phyloP scores from a whole-genome alignment of 73 alveolate species.

The Paramecium primaurelia region DNA sequence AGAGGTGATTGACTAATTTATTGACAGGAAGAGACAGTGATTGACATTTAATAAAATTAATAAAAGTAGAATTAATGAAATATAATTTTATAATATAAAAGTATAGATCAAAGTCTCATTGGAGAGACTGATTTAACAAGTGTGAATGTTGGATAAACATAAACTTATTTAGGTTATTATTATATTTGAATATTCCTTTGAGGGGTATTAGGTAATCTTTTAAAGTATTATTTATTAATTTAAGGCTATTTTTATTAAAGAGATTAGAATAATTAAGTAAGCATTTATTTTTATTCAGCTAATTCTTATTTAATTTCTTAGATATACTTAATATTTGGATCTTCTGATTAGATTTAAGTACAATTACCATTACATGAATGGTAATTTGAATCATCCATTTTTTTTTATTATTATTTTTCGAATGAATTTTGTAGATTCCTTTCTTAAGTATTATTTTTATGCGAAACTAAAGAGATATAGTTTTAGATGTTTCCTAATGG shows the following conservation, averaged over 20 bases:
- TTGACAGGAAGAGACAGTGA: background rate
- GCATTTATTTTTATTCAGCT: constrained; percentile 3
- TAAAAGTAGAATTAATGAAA: background rate
- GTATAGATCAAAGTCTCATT: background rate
- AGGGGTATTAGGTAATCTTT: background rate
- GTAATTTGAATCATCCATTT: background rate
- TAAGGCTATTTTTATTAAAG: background rate
- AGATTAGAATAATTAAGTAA: background rate
- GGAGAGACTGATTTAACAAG: background rate
- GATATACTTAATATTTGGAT: background rate
- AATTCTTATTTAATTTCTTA: background rate
- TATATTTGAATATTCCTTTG: background rate
- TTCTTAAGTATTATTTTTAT: background rate
- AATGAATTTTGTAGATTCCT: background rate
- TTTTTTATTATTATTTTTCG: background rate
- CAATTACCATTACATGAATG: background rate
- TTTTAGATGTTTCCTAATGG: background rate
- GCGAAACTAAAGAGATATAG: background rate
- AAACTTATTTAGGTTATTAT: background rate
- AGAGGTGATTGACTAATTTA: constrained; percentile 53
- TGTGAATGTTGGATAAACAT: background rate
- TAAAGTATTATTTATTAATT: background rate
- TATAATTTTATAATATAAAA: background rate
- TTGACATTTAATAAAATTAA: background rate
- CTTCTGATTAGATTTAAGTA: background rate